These are phyloP conservation scores for Debaryomyces hansenii DNA, from an alignment of 805 yeast species.

Conservation along the genomic window DNA sequence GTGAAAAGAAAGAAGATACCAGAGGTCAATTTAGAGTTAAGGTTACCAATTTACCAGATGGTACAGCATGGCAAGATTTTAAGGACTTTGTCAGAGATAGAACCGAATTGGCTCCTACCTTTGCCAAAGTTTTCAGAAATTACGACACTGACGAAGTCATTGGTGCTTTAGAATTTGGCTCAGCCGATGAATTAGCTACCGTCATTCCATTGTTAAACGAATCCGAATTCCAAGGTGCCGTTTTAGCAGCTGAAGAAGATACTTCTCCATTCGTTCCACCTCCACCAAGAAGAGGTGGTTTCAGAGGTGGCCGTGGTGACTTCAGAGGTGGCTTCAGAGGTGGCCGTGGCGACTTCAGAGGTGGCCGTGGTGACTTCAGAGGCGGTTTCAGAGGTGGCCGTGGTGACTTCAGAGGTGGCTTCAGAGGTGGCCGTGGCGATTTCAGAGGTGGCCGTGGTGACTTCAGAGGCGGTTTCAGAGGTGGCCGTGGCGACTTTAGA, in stretches of 20 bases:
- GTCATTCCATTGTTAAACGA: slow-evolving; percentile 76
- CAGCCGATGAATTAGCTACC: slow-evolving; percentile 72
- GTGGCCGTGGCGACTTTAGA: too few relatives aligned
- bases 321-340: slow-evolving; percentile 40
- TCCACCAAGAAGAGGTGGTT: slow-evolving; percentile 45
- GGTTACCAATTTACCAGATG: slow-evolving; percentile 69
- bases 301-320: slow-evolving; percentile 29
- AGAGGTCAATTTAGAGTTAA: slow-evolving; percentile 75
- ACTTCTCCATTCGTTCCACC: slow-evolving; percentile 57
- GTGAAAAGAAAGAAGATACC: slow-evolving; percentile 55
- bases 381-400: slow-evolving; percentile 42
- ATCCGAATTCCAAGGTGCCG: slow-evolving; percentile 67
- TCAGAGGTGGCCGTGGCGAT: slow-evolving; percentile 31
- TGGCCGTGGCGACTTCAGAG: slow-evolving; percentile 36
- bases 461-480: slow-evolving; percentile 31
- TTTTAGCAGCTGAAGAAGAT: slow-evolving; percentile 77
- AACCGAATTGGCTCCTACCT: slow-evolving; percentile 62
- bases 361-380: slow-evolving; percentile 24
- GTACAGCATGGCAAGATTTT: slow-evolving; percentile 83
- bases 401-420: slow-evolving; percentile 34
- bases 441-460: slow-evolving; percentile 31
- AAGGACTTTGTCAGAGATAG: slow-evolving; percentile 87
- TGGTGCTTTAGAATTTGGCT: slow-evolving; percentile 55
- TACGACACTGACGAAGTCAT: slow-evolving; percentile 45
- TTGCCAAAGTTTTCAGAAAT: slow-evolving; percentile 52